Base-by-base conservation (phyloP, 768 basidiomycete genomes). In the Lactifluus subvellereus region DNA sequence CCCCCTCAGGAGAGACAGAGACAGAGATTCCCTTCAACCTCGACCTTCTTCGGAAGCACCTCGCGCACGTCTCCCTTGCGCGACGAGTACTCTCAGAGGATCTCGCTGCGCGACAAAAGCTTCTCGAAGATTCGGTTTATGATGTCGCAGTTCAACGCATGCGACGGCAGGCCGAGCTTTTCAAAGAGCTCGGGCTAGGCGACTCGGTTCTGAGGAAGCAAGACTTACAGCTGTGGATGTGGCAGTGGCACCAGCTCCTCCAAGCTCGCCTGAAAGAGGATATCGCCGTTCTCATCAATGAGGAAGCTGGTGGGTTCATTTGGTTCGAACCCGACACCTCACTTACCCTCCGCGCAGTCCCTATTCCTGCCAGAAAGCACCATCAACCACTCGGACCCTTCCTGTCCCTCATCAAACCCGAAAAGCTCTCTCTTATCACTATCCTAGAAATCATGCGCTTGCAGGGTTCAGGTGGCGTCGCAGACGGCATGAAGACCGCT, bases 391-490 rank as follows among this genome's bases (percentile, higher is more conserved):
- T 94, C 27, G 77, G 80, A 4, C 89, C 91, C 8, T 95, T 92
- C 76, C 77, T 97, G 18, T 77, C 80, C 4, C 82, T 95, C 2
- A 78, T 98, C 30, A 81, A 84, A 18, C 79, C 89, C 0, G 85
- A 91, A 57, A 89, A 86, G 64, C 80, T 98, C 7, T 94, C 93
- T 0, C 77, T 96, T 18, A 85, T 98, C 69, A 89, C 91, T 10
- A 93, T 98, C 68, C 79, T 94, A 42, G 94, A 97, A 72, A 72
- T 93, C 47, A 89, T 98, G 87, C 83, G 90, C 6, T 72, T 94
- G 11, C 83, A 87, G 37, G 87, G 89, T 6, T 78, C 82, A 1
- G 89, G 91, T 6, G 90, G 91, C 13, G 79, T 94, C n/a, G 69
- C 78, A 0, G 84, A 87, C 45, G 95, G 94, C 4, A 91, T 96